Percentiles rank a stretch among this genome's conserved stretches.
Evolutionary conservation across 306 rosid genomes (phyloP).

Genomic region (Neltuma alba): DNA sequence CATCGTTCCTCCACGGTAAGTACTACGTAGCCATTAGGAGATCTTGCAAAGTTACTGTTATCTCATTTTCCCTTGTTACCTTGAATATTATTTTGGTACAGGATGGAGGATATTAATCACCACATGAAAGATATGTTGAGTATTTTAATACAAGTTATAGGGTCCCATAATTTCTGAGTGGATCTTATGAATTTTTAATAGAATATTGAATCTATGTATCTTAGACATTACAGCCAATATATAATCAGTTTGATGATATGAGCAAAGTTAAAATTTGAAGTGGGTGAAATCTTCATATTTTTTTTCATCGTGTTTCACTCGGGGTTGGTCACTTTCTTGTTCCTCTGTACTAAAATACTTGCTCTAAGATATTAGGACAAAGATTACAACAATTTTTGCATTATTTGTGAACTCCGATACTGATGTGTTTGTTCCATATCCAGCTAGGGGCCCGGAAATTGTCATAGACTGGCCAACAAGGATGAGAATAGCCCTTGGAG

Average conservation of each 20-base stretch:
- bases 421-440: constrained; percentile 5
- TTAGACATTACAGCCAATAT: background rate
- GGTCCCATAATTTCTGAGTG: background rate
- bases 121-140: background rate
- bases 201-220: background rate
- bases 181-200: background rate
- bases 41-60: background rate
- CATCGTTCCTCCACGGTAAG: constrained; percentile 93
- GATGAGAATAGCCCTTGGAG: constrained; percentile 74
- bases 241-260: too few relatives aligned
- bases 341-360: background rate
- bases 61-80: background rate
- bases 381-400: constrained; percentile 15
- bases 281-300: too few relatives aligned
- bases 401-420: constrained; percentile 4
- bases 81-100: background rate
- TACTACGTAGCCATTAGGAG: constrained; percentile 9
- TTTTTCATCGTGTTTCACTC: background rate
- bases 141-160: background rate
- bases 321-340: background rate
- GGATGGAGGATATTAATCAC: background rate
- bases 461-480: constrained; percentile 86
- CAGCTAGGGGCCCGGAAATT: constrained; percentile 81
- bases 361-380: background rate
- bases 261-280: too few relatives aligned